Conservation (phyloP, 106 monocot species). For the Iris macrosiphon region DNA sequence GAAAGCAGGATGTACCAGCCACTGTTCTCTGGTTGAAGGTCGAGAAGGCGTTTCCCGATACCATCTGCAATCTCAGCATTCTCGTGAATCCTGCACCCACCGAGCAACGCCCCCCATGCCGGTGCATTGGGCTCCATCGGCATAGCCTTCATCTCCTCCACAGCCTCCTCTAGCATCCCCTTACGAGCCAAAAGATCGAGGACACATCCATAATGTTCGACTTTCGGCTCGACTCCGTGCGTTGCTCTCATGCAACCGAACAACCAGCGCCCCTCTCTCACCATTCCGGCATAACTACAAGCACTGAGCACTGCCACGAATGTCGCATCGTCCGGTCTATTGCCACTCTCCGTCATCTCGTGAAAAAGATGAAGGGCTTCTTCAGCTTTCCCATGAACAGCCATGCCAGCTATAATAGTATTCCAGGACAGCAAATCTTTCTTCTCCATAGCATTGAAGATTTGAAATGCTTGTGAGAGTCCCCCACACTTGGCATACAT, state of each 20-base stretch:
- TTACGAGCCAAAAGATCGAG: slow-evolving; percentile 47
- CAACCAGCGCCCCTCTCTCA: slow-evolving; percentile 28
- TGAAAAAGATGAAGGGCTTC: slow-evolving; percentile 27
- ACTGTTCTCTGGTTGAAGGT: slow-evolving; percentile 46
- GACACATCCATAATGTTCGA: slow-evolving; percentile 60
- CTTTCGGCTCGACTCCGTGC: slow-evolving; percentile 34
- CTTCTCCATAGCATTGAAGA: slow-evolving; percentile 28
- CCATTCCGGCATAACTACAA: slow-evolving; percentile 42
- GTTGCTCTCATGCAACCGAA: slow-evolving; percentile 23
- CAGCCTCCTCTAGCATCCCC: slow-evolving; percentile 41
- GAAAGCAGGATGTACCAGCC: slow-evolving; percentile 60
- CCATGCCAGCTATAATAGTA: slow-evolving; percentile 36
- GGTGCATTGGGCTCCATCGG: slow-evolving; percentile 50
- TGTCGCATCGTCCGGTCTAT: slow-evolving; percentile 33
- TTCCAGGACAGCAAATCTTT: slow-evolving; percentile 48
- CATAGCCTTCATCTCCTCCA: slow-evolving; percentile 30
- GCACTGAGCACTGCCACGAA: slow-evolving; percentile 41
- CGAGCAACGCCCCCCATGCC: slow-evolving; percentile 48
- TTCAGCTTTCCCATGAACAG: slow-evolving; percentile 31
- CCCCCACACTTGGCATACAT: slow-evolving; percentile 65
- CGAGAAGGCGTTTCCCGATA: slow-evolving; percentile 33
- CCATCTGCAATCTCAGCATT: slow-evolving; percentile 30
- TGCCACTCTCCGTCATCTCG: slow-evolving; percentile 26
- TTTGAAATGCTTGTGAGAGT: slow-evolving; percentile 14
- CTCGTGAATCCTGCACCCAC: slow-evolving; percentile 49